These are phyloP conservation scores for Lentinula novae-zelandiae DNA, from an alignment of 1,284 basidiomycete genomes.

Conservation along the genomic window DNA sequence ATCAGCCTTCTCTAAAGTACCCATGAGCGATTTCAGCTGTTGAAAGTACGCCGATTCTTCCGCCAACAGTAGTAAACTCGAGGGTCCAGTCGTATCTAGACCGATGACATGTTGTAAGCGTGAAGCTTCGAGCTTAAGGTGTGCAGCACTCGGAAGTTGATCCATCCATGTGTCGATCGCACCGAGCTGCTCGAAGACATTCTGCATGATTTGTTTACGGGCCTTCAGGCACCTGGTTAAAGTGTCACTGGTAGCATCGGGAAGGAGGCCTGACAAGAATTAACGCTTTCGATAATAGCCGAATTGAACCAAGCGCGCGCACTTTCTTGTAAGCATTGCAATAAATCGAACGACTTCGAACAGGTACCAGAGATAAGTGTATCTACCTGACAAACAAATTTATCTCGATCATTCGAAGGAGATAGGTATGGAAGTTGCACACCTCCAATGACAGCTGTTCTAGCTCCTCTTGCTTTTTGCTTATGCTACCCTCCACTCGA, in stretches of 20 bases:
- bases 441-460: slow-evolving; percentile 3
- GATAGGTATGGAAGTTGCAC: neutral
- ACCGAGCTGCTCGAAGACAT: neutral
- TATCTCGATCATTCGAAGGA: neutral
- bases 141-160: neutral
- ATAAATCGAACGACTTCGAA: neutral
- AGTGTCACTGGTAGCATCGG: neutral
- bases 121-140: neutral
- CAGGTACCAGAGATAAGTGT: neutral
- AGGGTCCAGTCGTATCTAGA: neutral
- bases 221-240: neutral
- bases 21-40: neutral
- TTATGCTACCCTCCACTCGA: neutral
- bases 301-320: neutral
- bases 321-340: slow-evolving; percentile 1
- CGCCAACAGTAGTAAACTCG: neutral
- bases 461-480: slow-evolving; percentile 2
- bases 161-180: neutral
- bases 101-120: slow-evolving; percentile 3
- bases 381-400: neutral
- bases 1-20: neutral
- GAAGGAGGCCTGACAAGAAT: neutral
- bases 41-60: slow-evolving; percentile 4
- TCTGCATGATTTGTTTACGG: neutral
- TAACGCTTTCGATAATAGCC: neutral